phyloP scores from a whole-genome alignment of 2,329 filamentous ascomycete species.

The Neospermospora avenae region DNA sequence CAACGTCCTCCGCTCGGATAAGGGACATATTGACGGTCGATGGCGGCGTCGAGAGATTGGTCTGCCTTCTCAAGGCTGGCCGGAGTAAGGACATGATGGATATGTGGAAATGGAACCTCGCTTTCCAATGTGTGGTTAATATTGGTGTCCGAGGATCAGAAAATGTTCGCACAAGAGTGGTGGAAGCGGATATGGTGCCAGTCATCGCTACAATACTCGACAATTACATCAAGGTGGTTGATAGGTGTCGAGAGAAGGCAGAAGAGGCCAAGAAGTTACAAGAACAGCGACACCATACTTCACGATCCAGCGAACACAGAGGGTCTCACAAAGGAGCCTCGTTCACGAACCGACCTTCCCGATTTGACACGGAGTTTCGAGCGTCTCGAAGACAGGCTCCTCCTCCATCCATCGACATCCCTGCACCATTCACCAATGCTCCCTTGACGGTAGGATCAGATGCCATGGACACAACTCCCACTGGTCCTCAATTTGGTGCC shows the following conservation, averaged over 20 bases:
- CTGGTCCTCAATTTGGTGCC: slow-evolving; percentile 53
- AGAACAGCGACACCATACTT: slow-evolving; percentile 36
- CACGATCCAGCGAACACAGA: slow-evolving; percentile 30
- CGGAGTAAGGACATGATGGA: slow-evolving; percentile 98
- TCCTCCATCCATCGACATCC: slow-evolving; percentile 80
- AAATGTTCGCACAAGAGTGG: slow-evolving; percentile 86
- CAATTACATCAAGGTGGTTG: slow-evolving; percentile 96
- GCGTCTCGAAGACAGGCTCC: slow-evolving; percentile 73
- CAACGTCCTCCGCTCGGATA: slow-evolving; percentile 94
- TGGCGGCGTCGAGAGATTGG: slow-evolving; percentile 92
- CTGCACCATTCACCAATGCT: slow-evolving; percentile 50
- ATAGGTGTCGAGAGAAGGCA: slow-evolving; percentile 82
- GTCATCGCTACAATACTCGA: slow-evolving; percentile 97
- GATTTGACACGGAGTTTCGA: slow-evolving; percentile 57
- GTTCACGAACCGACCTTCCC: slow-evolving; percentile 51
- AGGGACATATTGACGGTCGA: slow-evolving; percentile 97
- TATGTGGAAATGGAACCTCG: slow-evolving; percentile 99
- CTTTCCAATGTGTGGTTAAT: slow-evolving; percentile 98
- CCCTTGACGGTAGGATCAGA: slow-evolving; percentile 46
- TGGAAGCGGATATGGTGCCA: slow-evolving; percentile 98
- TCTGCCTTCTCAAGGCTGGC: slow-evolving; percentile 97
- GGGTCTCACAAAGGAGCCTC: slow-evolving; percentile 36
- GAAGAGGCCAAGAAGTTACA: slow-evolving; percentile 71
- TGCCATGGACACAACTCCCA: slow-evolving; percentile 58
- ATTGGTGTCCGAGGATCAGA: slow-evolving; percentile 96